A percentile compares a stretch with the other conserved stretches of the same genome.
Evolutionary conservation across 768 basidiomycete species (phyloP).

Genomic region (Panaeolus cyanescens): DNA sequence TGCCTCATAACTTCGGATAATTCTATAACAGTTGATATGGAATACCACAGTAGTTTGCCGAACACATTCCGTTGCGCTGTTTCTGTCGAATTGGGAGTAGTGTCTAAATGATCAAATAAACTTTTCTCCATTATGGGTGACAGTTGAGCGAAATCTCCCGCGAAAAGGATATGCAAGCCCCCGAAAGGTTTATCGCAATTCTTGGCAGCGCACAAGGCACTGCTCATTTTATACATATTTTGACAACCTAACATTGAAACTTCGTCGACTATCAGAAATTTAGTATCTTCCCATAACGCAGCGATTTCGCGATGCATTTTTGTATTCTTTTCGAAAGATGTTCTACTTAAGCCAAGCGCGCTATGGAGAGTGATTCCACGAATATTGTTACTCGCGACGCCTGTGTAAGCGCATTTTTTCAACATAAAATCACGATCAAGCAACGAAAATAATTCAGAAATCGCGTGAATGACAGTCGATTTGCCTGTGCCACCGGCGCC

Average conservation of each 20-base stretch:
- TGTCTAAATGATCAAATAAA: conserved; percentile 14
- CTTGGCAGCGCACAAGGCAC: conserved; percentile 30
- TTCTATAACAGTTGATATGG: conserved; percentile 27
- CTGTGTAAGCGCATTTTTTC: conserved; percentile 34
- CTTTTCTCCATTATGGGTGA: conserved; percentile 28
- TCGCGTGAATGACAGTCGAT: conserved; percentile 35
- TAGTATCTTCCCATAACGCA: conserved; percentile 35
- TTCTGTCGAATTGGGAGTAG: not conserved
- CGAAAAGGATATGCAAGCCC: conserved; percentile 42
- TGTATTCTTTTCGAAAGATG: not conserved
- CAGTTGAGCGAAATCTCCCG: conserved; percentile 48
- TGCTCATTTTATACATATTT: conserved; percentile 27
- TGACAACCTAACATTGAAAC: conserved; percentile 40
- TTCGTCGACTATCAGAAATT: conserved; percentile 39
- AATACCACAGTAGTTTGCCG: conserved; percentile 36
- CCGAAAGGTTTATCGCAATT: conserved; percentile 32
- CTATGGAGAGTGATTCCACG: conserved; percentile 41
- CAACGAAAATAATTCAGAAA: conserved; percentile 30
- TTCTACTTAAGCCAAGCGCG: conserved; percentile 21
- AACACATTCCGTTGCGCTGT: conserved; percentile 18
- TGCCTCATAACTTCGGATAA: conserved; percentile 29
- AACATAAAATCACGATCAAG: conserved; percentile 23
- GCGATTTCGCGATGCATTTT: conserved; percentile 10
- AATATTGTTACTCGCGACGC: conserved; percentile 40
- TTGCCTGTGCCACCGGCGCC: conserved; percentile 48